Evolutionary conservation across 192 early-diverging fungal genomes (phyloP).

Genomic region (Linnemannia elongata): DNA sequence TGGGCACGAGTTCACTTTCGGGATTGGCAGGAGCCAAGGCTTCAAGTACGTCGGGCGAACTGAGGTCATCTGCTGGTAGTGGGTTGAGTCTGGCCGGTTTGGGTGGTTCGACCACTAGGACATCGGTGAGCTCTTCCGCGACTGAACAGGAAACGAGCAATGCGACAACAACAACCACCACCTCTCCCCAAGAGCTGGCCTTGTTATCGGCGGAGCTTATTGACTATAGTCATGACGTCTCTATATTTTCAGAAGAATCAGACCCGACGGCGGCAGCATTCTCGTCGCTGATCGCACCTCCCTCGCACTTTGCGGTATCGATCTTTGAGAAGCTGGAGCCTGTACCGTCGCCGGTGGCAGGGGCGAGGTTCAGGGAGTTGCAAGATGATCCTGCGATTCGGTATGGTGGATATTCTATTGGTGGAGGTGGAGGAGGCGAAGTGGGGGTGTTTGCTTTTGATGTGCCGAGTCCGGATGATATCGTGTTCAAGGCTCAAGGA

Average conservation of each 20-base stretch:
- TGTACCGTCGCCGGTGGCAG: slow-evolving; percentile 13
- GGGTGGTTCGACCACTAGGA: background rate
- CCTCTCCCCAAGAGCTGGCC: background rate
- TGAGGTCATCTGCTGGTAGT: background rate
- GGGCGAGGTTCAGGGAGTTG: background rate
- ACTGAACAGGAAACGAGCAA: background rate
- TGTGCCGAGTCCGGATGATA: slow-evolving; percentile 88
- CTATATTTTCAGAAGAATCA: background rate
- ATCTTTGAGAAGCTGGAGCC: slow-evolving; percentile 40
- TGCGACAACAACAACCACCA: background rate
- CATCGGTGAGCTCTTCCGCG: background rate
- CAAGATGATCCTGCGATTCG: slow-evolving; percentile 11
- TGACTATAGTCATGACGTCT: background rate
- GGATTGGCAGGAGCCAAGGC: background rate
- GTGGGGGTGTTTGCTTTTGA: slow-evolving; percentile 74
- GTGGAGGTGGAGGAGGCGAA: background rate
- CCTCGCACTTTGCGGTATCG: slow-evolving; percentile 42
- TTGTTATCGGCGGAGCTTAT: background rate
- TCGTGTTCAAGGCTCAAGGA: slow-evolving; percentile 72
- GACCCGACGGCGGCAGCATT: background rate
- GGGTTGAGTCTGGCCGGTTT: background rate
- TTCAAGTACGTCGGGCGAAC: background rate
- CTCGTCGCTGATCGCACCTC: slow-evolving; percentile 36
- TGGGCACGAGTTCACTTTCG: background rate
- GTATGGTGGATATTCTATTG: background rate